Evolutionary conservation across 306 rosid species (phyloP).

Genomic region (Boehmeria nivea): DNA sequence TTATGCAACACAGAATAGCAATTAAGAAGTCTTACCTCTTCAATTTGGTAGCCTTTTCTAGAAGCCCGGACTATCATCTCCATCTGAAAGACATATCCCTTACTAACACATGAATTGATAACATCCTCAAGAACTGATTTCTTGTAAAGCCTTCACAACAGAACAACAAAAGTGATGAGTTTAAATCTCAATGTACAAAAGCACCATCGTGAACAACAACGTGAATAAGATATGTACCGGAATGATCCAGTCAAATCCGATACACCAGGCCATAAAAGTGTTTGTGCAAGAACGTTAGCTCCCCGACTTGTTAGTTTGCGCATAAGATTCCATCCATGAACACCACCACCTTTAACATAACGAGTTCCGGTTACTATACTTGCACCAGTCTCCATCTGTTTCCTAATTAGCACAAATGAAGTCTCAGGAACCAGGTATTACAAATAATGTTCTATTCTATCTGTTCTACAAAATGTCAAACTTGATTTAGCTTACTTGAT

Average conservation of each 20-base stretch:
- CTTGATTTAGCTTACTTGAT: conserved; percentile 48
- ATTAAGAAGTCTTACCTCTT: conserved; percentile 49
- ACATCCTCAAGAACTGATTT: conserved; percentile 88
- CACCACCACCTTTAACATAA: conserved; percentile 90
- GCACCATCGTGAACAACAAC: conserved; percentile 11
- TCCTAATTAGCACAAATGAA: conserved; percentile 30
- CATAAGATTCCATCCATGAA: conserved; percentile 99
- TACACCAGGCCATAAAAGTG: conserved; percentile 94
- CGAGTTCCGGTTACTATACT: conserved; percentile 94
- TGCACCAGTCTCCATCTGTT: conserved; percentile 75
- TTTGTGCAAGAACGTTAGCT: conserved; percentile 96
- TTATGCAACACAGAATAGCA: no score
- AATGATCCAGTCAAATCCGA: conserved; percentile 98
- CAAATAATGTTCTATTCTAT: not conserved
- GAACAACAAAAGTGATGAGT: conserved; percentile 17
- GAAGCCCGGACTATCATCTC: conserved; percentile 98
- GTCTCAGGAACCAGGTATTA: not conserved
- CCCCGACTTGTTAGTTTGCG: conserved; percentile 98
- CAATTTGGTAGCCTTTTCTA: conserved; percentile 81
- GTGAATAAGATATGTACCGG: conserved; percentile 42
- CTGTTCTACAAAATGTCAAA: conserved; percentile 8
- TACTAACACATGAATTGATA: conserved; percentile 83
- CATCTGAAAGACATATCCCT: conserved; percentile 98
- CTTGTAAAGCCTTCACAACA: conserved; percentile 67
- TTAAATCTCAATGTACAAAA: conserved; percentile 21